Percentiles rank a stretch among this genome's conserved stretches.
Conservation (phyloP, 345 rosid genomes). For the Linum tenue region DNA sequence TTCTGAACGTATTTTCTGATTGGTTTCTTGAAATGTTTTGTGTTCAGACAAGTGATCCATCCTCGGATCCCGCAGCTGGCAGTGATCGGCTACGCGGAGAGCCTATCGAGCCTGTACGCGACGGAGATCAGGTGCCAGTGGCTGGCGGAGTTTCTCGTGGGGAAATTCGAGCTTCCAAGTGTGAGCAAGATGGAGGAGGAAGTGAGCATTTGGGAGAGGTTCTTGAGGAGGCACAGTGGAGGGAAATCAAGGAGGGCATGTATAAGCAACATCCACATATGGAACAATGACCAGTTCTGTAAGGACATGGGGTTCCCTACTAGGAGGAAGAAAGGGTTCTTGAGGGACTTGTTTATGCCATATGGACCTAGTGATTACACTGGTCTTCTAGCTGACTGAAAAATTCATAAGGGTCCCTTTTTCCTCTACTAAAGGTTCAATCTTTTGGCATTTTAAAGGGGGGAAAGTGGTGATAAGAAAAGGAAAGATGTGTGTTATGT, state of each 20-base stretch:
- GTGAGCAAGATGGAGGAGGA: conserved; percentile 31
- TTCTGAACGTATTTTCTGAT: not conserved
- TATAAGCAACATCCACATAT: conserved; percentile 41
- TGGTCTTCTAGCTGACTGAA: too few species aligned
- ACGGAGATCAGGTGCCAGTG: conserved; percentile 22
- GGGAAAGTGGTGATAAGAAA: too few species aligned
- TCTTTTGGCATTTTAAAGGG: too few species aligned
- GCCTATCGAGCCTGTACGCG: conserved; percentile 7
- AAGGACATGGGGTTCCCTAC: conserved; percentile 44
- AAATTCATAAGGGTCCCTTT: too few species aligned
- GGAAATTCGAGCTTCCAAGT: conserved; percentile 18
- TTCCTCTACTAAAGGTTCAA: too few species aligned
- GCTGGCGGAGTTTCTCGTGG: conserved; percentile 17
- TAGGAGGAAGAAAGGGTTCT: conserved; percentile 42
- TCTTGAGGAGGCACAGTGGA: conserved; percentile 29
- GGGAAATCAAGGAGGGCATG: conserved; percentile 24
- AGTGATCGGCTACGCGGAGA: conserved; percentile 17
- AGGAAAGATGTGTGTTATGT: too few species aligned
- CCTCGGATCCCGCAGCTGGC: conserved; percentile 31
- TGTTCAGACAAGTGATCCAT: conserved; percentile 23
- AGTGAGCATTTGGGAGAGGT: conserved; percentile 36
- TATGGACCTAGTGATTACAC: conserved; percentile 40
- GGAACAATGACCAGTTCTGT: conserved; percentile 42
- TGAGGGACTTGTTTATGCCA: conserved; percentile 34
- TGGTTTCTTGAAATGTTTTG: not conserved